phyloP scores from a whole-genome alignment of 306 rosid genomes.

The Ammopiptanthus mongolicus region DNA sequence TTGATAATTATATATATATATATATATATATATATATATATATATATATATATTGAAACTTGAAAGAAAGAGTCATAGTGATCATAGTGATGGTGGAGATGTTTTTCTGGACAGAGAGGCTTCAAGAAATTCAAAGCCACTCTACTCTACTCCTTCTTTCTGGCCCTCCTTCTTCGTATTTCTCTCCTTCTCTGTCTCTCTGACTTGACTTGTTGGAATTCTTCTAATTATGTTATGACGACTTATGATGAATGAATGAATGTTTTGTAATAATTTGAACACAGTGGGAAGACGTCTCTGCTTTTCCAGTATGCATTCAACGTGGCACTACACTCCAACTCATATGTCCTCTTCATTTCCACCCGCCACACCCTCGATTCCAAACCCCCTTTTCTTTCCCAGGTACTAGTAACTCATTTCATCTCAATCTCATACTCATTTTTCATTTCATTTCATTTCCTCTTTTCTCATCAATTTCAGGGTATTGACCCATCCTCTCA shows the following conservation, averaged over 20 bases:
- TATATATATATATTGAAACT: no score
- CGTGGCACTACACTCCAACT: slow-evolving; percentile 24
- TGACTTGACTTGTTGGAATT: not conserved
- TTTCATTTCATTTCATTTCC: not conserved
- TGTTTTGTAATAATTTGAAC: not conserved
- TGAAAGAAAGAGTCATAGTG: no score
- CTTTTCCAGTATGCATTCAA: slow-evolving; percentile 84
- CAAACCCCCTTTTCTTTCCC: slow-evolving; percentile 89
- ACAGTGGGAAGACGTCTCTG: slow-evolving; percentile 78
- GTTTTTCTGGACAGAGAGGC: slow-evolving; percentile 49
- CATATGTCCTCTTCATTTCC: slow-evolving; percentile 65
- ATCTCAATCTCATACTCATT: no score
- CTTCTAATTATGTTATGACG: not conserved
- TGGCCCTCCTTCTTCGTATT: slow-evolving; percentile 82
- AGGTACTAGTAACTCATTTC: slow-evolving; percentile 19
- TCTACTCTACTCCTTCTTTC: slow-evolving; percentile 53
- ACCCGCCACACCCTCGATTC: slow-evolving; percentile 47
- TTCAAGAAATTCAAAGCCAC: slow-evolving; percentile 8
- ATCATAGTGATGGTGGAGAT: slow-evolving; percentile 50
- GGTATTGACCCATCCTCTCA: slow-evolving; percentile 60
- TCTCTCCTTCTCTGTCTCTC: not conserved
- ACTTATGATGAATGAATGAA: not conserved
- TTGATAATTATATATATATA: no score
- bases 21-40: no score
- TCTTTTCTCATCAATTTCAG: slow-evolving; percentile 32